Percentiles rank a stretch among this genome's conserved stretches.
phyloP scores from a whole-genome alignment of 257 asterid genomes.

The Nicotiana tomentosiformis region DNA sequence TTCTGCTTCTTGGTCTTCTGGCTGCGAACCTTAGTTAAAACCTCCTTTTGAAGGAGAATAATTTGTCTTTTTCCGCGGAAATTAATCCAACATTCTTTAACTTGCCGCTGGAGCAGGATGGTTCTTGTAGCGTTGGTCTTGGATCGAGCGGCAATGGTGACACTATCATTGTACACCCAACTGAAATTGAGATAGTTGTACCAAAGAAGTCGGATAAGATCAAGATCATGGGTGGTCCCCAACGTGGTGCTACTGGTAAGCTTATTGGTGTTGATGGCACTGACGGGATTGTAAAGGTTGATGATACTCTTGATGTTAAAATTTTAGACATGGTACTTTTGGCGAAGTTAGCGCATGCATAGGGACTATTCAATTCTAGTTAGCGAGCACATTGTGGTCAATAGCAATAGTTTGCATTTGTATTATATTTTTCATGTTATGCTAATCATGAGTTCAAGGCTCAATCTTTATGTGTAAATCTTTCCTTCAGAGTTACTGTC shows the following conservation, averaged over 20 bases:
- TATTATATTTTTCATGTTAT: neutral
- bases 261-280: conserved; percentile 88
- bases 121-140: conserved; percentile 71
- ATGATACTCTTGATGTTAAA: conserved; percentile 72
- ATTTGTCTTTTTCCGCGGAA: neutral
- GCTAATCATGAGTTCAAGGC: neutral
- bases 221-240: conserved; percentile 84
- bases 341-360: conserved; percentile 58
- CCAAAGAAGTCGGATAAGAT: conserved; percentile 77
- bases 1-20: neutral
- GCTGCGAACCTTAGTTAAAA: neutral
- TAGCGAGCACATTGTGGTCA: neutral
- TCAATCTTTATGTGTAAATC: neutral
- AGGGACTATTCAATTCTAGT: conserved; percentile 1
- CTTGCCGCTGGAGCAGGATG: conserved; percentile 50
- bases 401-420: conserved; percentile 6
- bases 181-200: conserved; percentile 53
- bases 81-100: neutral
- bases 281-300: conserved; percentile 85
- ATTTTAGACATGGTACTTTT: conserved; percentile 66
- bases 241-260: conserved; percentile 79
- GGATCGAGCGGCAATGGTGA: conserved; percentile 78
- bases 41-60: neutral
- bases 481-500: neutral
- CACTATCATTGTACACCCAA: conserved; percentile 43